A percentile compares a stretch with the other conserved stretches of the same genome.
Evolutionary conservation across 179 eudicot species (phyloP).

Genomic region (Nepenthes alata): DNA sequence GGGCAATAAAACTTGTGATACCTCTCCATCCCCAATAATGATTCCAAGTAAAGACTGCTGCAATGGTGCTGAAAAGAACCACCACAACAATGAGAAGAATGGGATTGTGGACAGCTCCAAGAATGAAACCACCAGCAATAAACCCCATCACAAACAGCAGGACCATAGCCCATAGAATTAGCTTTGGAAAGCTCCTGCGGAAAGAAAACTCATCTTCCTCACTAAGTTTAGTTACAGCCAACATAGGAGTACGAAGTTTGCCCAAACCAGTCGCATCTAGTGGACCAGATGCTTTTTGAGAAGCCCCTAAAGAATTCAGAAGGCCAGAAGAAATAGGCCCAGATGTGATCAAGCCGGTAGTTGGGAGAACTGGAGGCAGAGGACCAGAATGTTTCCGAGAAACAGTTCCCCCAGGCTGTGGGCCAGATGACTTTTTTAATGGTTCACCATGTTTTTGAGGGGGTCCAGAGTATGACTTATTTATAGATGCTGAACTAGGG

Average conservation of each 20-base stretch:
- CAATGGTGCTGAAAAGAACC: constrained; percentile 57
- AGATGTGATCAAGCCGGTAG: constrained; percentile 86
- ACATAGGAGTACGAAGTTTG: constrained; percentile 40
- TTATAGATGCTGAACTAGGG: constrained; percentile 51
- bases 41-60: constrained; percentile 74
- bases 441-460: constrained; percentile 90
- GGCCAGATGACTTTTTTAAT: constrained; percentile 78
- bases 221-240: constrained; percentile 75
- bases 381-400: constrained; percentile 94
- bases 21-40: constrained; percentile 69
- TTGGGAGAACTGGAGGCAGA: constrained; percentile 70
- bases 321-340: constrained; percentile 91
- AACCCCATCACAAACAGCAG: constrained; percentile 85
- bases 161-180: constrained; percentile 70
- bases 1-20: constrained; percentile 51
- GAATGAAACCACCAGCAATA: constrained; percentile 79
- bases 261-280: constrained; percentile 49
- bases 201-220: constrained; percentile 68
- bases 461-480: constrained; percentile 83
- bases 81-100: constrained; percentile 78
- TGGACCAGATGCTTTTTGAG: constrained; percentile 77
- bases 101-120: constrained; percentile 75
- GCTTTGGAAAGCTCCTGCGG: constrained; percentile 62
- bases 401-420: constrained; percentile 63
- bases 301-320: constrained; percentile 75